Evolutionary conservation across 2,329 filamentous ascomycete genomes (phyloP).

Genomic region (Diaporthe vaccinii): DNA sequence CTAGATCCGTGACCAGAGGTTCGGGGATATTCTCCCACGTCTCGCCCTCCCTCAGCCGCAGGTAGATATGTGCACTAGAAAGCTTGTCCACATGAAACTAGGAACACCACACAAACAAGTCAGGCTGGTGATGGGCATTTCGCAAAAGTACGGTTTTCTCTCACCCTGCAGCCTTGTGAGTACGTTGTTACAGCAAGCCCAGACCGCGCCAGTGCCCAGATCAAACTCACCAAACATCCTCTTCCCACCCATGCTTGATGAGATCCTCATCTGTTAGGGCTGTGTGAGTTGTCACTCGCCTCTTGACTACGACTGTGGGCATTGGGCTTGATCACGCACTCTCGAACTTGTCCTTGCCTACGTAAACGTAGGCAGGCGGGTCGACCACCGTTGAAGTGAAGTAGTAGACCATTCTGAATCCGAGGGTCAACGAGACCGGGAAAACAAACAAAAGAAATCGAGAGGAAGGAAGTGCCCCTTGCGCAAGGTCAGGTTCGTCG

Average conservation of each 20-base stretch:
- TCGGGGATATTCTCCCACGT: conserved; percentile 86
- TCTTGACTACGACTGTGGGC: conserved; percentile 34
- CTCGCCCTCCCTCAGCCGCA: conserved; percentile 83
- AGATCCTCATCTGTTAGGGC: conserved; percentile 85
- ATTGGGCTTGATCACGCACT: conserved; percentile 70
- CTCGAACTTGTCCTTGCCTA: conserved; percentile 99
- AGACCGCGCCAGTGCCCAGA: too few species aligned
- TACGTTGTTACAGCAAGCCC: not conserved
- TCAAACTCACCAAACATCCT: conserved; percentile 86
- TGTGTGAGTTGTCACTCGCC: conserved; percentile 36
- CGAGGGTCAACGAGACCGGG: not conserved
- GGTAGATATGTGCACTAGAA: conserved; percentile 95
- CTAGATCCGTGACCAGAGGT: conserved; percentile 85
- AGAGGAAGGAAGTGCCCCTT: too few species aligned
- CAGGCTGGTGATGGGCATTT: conserved; percentile 3
- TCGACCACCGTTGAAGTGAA: conserved; percentile 89
- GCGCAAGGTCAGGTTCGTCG: conserved; percentile 1
- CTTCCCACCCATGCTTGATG: conserved; percentile 93
- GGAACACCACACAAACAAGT: conserved; percentile 13
- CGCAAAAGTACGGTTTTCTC: not conserved
- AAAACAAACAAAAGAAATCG: not conserved
- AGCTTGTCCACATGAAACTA: conserved; percentile 98
- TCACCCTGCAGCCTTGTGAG: conserved; percentile 48
- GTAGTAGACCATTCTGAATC: conserved; percentile 86
- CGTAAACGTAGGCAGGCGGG: conserved; percentile 90